Conservation (phyloP, 2,329 filamentous ascomycete genomes). For the Raffaelea ambrosiae region DNA sequence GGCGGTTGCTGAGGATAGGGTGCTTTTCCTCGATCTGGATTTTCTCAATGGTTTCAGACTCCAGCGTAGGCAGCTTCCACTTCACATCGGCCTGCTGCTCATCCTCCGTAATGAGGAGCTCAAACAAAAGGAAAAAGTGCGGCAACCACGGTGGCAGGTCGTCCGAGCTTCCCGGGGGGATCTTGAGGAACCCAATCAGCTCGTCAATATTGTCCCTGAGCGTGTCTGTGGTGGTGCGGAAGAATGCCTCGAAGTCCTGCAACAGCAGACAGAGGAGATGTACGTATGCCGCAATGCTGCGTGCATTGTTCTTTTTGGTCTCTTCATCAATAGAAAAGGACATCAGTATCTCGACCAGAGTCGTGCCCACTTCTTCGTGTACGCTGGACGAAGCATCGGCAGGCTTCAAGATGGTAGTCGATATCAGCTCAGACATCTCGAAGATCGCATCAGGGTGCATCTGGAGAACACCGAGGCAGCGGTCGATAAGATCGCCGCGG, state of each 20-base stretch:
- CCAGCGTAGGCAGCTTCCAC: slow-evolving; percentile 53
- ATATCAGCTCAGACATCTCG: slow-evolving; percentile 81
- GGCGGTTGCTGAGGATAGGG: slow-evolving; percentile 52
- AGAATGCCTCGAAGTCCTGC: slow-evolving; percentile 70
- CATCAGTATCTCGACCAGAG: slow-evolving; percentile 75
- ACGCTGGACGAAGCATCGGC: slow-evolving; percentile 31
- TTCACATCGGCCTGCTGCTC: slow-evolving; percentile 66
- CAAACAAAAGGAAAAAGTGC: slow-evolving; percentile 80
- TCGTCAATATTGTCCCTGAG: slow-evolving; percentile 69
- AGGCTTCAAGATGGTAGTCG: slow-evolving; percentile 57
- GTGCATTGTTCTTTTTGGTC: slow-evolving; percentile 53
- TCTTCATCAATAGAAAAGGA: slow-evolving; percentile 55
- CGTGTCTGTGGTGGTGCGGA: slow-evolving; percentile 63
- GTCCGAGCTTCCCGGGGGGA: slow-evolving; percentile 60
- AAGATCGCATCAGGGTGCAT: slow-evolving; percentile 83
- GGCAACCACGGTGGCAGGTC: slow-evolving; percentile 89
- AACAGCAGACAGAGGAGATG: slow-evolving; percentile 84
- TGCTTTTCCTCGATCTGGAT: slow-evolving; percentile 53
- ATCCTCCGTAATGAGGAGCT: slow-evolving; percentile 84
- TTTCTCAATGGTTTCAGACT: slow-evolving; percentile 39
- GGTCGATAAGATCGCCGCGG: slow-evolving; percentile 72
- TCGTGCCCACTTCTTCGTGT: slow-evolving; percentile 69
- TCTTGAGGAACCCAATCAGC: slow-evolving; percentile 70
- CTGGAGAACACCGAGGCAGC: slow-evolving; percentile 82
- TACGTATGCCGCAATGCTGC: slow-evolving; percentile 74